Evolutionary conservation across 2,329 filamentous ascomycete genomes (phyloP).

Genomic region (Alternaria atra): DNA sequence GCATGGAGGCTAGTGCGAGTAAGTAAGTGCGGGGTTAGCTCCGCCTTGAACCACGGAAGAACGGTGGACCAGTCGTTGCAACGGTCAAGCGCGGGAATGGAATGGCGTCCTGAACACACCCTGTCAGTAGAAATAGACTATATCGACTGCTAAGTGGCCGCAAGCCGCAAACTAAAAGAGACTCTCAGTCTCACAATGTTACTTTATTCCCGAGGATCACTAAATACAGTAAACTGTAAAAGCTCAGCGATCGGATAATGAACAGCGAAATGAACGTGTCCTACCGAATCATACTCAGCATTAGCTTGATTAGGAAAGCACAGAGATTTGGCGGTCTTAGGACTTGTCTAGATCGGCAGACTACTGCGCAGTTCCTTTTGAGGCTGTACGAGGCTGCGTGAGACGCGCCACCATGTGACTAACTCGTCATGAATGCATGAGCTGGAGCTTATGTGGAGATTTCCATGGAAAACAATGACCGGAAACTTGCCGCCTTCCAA

Average conservation of each 20-base stretch:
- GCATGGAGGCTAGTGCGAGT: constrained; percentile 30
- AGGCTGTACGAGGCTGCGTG: constrained; percentile 2
- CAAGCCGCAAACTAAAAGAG: background rate
- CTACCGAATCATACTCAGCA: background rate
- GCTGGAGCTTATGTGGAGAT: background rate
- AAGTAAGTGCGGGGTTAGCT: constrained; percentile 35
- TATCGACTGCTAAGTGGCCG: background rate
- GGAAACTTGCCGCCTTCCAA: background rate
- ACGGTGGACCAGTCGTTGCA: constrained; percentile 8
- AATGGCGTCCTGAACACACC: background rate
- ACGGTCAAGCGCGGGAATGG: background rate
- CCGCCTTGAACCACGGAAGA: constrained; percentile 11
- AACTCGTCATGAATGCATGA: constrained; percentile 4
- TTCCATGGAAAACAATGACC: background rate
- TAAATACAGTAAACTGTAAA: background rate
- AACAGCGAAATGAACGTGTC: background rate
- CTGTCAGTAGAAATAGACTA: background rate
- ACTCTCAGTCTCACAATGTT: background rate
- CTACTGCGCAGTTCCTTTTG: background rate
- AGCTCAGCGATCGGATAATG: constrained; percentile 2
- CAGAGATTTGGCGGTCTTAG: constrained; percentile 3
- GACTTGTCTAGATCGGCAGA: background rate
- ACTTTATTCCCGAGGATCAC: background rate
- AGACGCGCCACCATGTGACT: background rate
- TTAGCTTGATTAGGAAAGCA: background rate